Conservation (phyloP, 2,329 filamentous ascomycete species). For the Penicillium sp. region DNA sequence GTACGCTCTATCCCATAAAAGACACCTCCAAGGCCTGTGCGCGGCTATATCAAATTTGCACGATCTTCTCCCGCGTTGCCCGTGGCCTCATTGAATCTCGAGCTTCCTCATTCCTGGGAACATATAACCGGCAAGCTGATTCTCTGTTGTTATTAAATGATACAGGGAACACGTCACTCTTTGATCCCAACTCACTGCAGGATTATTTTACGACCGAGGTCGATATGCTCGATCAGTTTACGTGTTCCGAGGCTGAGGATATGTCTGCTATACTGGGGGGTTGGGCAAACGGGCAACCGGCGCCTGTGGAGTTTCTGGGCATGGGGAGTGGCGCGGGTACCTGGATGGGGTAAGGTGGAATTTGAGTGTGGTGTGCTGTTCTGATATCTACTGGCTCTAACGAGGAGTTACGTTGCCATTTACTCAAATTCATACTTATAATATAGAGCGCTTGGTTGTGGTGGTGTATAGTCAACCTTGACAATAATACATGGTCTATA, state of each 20-base stretch:
- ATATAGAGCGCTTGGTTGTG: neutral
- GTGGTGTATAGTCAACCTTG: neutral
- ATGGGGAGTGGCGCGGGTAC: neutral
- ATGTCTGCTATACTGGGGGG: slow-evolving; percentile 8
- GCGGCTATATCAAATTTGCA: slow-evolving; percentile 24
- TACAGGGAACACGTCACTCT: neutral
- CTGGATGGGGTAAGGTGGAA: neutral
- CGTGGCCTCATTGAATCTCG: slow-evolving; percentile 17
- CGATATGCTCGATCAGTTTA: slow-evolving; percentile 6
- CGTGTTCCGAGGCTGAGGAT: slow-evolving; percentile 8
- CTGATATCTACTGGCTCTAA: neutral
- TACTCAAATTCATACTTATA: neutral
- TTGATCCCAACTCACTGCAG: slow-evolving; percentile 6
- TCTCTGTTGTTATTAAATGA: slow-evolving; percentile 14
- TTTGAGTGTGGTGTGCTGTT: neutral
- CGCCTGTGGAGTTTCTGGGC: slow-evolving; percentile 2
- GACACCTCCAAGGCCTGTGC: slow-evolving; percentile 19
- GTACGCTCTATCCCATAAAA: slow-evolving; percentile 16
- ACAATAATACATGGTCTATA: neutral
- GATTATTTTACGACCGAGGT: slow-evolving; percentile 9
- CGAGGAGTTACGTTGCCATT: neutral
- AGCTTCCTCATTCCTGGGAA: slow-evolving; percentile 14
- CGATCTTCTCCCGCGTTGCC: slow-evolving; percentile 22
- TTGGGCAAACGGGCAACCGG: slow-evolving; percentile 11
- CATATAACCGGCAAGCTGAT: slow-evolving; percentile 20